phyloP scores from a whole-genome alignment of 2,329 filamentous ascomycete species.

The Talaromyces sp. region DNA sequence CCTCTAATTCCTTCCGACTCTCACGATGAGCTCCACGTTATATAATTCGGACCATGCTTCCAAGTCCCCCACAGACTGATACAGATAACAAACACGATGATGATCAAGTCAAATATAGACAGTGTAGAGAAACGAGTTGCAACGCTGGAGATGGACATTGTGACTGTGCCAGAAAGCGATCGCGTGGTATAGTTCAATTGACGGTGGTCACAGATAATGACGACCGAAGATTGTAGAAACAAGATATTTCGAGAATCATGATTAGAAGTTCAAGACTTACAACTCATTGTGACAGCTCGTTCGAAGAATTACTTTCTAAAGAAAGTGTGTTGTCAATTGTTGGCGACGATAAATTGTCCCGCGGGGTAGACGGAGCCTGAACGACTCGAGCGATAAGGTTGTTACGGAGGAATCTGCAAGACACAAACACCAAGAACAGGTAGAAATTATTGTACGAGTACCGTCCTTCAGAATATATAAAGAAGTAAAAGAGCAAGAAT shows the following conservation, averaged over 20 bases:
- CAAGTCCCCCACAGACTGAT: constrained; percentile 13
- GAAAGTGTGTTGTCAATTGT: constrained; percentile 5
- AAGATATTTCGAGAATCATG: not conserved
- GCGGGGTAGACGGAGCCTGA: not conserved
- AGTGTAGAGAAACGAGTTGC: not conserved
- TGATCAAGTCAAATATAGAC: constrained; percentile 1
- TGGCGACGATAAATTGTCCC: not conserved
- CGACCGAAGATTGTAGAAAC: not conserved
- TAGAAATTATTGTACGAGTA: not conserved
- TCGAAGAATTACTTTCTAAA: not conserved
- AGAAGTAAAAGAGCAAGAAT: not conserved
- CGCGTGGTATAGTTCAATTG: not conserved
- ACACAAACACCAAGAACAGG: not conserved
- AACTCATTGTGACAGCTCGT: constrained; percentile 13
- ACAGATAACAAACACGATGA: constrained; percentile 12
- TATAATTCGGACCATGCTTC: constrained; percentile 15
- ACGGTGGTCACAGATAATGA: not conserved
- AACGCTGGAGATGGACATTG: not conserved
- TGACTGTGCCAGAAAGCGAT: not conserved
- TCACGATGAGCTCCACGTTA: not conserved
- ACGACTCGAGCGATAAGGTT: not conserved
- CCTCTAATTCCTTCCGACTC: not conserved
- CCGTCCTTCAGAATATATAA: not conserved
- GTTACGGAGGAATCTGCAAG: not conserved
- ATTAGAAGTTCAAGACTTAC: constrained; percentile 8